Evolutionary conservation across 805 yeast genomes (phyloP), one percentile per base, ranked within the genome.

Genomic region (Wickerhamomyces tratensis): DNA sequence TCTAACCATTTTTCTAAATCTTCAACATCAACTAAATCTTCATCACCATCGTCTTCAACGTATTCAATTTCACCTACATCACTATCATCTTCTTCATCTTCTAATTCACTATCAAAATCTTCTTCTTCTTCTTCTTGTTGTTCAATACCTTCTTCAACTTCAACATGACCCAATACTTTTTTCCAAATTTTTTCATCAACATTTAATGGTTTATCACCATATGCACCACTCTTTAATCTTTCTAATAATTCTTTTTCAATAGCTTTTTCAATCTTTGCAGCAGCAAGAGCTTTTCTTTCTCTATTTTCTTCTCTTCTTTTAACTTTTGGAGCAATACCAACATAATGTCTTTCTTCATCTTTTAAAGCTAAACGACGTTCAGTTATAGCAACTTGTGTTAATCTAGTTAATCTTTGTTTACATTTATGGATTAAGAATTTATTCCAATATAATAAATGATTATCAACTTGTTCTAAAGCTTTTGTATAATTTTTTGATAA

Each of bases 101-200:
- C 76, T 43, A 71, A 73, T 30, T 67, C 74, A 37, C 68, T 72
- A 39, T 67, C 72, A 39, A 70, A 76, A 39, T 61, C 72, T 38
- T 68, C 74, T 15, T 61, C 65, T 30, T 75, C 78, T 44, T 74
- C 72, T 37, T 67, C 69, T 27, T 63, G 69, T 39, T 67, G 65
- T 34, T 65, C 68, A 30, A 67, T 58, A 37, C 71, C 80, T 39
- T 77, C 78, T 46, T 82, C 86, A 39, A 77, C 80, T 48, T 83
- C 91, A 53, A 82, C 83, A 44, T 81, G 80, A 47, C 89, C 88
- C 68, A 93, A 76, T 25, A 93, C 94, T 68, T 81, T 86, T 74
- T 83, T 82, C 98, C 98, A 93, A 46, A 93, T 79, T 65, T 82
- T 82, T 57, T 91, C 96, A 56, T 93, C 98, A 34, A 93, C 98